phyloP scores from a whole-genome alignment of 768 basidiomycete species.

The Lentinula raphanica region DNA sequence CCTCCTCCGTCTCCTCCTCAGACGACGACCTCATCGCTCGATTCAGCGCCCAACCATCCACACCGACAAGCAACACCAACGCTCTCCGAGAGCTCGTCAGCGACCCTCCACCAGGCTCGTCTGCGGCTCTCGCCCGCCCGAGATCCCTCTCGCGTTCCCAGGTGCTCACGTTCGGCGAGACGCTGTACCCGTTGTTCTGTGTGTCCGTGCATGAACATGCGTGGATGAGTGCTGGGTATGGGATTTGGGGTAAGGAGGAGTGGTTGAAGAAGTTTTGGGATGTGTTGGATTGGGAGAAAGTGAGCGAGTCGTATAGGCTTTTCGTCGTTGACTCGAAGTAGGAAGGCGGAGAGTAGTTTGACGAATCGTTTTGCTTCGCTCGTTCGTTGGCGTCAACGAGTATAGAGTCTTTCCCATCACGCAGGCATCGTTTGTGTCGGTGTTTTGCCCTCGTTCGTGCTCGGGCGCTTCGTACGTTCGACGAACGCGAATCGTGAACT shows the following conservation, averaged over 20 bases:
- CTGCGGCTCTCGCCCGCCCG: not conserved
- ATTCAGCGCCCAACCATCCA: not conserved
- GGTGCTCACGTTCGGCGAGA: constrained; percentile 40
- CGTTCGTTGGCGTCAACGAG: too few relatives aligned
- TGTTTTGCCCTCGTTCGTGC: too few relatives aligned
- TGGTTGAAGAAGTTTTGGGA: constrained; percentile 84
- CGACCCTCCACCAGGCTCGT: not conserved
- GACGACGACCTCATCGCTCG: not conserved
- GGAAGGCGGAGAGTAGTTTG: too few relatives aligned
- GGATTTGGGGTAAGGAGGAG: constrained; percentile 86
- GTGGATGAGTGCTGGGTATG: constrained; percentile 81
- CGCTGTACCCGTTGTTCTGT: constrained; percentile 71
- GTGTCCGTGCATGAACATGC: constrained; percentile 79
- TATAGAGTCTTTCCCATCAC: too few relatives aligned
- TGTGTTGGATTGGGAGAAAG: constrained; percentile 72
- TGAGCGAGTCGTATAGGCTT: constrained; percentile 34
- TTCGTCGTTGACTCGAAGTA: not conserved
- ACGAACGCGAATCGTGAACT: too few relatives aligned
- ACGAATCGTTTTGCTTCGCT: too few relatives aligned
- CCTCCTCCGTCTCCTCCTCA: not conserved
- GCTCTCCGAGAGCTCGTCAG: not conserved
- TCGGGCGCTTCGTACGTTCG: too few relatives aligned
- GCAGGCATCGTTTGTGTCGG: too few relatives aligned
- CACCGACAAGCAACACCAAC: not conserved
- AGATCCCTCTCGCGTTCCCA: constrained; percentile 12